Percentiles rank a stretch among this genome's conserved stretches.
These are phyloP conservation scores for Priceomyces carsonii DNA, from an alignment of 805 yeast species.

Conservation along the genomic window DNA sequence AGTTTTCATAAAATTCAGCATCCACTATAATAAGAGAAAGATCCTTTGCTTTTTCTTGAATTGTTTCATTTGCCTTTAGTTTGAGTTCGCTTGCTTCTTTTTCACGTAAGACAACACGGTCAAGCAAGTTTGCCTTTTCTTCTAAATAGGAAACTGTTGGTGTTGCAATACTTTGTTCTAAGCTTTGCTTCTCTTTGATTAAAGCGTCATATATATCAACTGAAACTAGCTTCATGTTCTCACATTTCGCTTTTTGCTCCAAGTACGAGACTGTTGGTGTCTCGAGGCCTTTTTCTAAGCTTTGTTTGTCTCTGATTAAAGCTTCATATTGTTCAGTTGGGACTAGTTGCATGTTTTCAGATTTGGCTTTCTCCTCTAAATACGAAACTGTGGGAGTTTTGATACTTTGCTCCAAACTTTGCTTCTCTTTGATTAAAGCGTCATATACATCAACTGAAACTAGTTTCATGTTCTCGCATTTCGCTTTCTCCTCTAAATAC, in stretches of 20 bases:
- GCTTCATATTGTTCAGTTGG: constrained; percentile 29
- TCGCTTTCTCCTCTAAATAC: constrained; percentile 12
- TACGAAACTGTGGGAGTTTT: too few relatives aligned
- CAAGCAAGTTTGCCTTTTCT: constrained; percentile 14
- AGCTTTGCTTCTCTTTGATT: constrained; percentile 23
- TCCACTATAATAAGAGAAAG: constrained; percentile 12
- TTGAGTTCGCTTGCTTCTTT: constrained; percentile 4
- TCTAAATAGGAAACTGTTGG: constrained; percentile 22
- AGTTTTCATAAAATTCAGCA: constrained; percentile 6
- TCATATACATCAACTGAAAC: constrained; percentile 28
- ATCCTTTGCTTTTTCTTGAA: constrained; percentile 11
- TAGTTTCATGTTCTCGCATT: constrained; percentile 6
- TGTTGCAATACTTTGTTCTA: constrained; percentile 11
- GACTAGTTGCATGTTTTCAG: constrained; percentile 18
- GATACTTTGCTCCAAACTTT: too few relatives aligned
- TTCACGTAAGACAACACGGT: constrained; percentile 12
- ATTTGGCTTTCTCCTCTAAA: constrained; percentile 17
- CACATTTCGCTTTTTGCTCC: constrained; percentile 5
- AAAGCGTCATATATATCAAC: constrained; percentile 2
- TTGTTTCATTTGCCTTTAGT: constrained; percentile 8
- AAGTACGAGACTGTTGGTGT: constrained; percentile 10
- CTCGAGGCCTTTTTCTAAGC: constrained; percentile 10
- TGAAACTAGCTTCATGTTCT: constrained; percentile 1
- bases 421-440: too few relatives aligned
- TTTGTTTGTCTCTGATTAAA: constrained; percentile 11